Evolutionary conservation across 202 grass and related monocot genomes (phyloP), one percentile per base, ranked within the genome.

Genomic region (Zizania palustris): DNA sequence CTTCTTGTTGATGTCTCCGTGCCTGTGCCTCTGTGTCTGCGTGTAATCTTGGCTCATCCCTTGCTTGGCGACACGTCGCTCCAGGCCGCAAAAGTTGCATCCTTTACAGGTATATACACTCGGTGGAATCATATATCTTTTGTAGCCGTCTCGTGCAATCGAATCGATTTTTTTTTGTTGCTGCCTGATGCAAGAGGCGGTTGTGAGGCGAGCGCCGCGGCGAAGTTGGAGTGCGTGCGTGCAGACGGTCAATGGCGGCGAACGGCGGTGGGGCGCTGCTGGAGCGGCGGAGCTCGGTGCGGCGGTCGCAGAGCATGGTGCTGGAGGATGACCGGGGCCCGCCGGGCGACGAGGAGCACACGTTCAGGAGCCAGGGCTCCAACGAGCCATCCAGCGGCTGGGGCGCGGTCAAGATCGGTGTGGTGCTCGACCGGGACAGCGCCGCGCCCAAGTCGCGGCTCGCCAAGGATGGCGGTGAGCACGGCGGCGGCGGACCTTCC

Each of bases 241-340:
- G 28, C 28, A 28, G 28, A 28, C 51, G 61, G 3, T 62, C 2
- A 19, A 75, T 83, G 80, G 72, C 72, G 1, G 57, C 65, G 39
- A 83, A 21, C 74, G 72, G 76, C 74, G 72, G 75, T 43, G 71
- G 65, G 61, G 18, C 45, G 51, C 58, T 58, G 9, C 60, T 85
- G 50, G 82, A 85, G 44, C 72, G 77, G 71, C 81, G 86, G 76
- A 79, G 80, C 75, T 90, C 83, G 43, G 69, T 70, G 83, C 63
- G 71, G 53, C 76, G 84, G 60, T 45, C 80, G 66, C 66, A 41
- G 76, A 84, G 88, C 76, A 49, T 80, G 65, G 84, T 8, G 65
- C 9, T 21, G 75, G 80, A 90, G 75, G 75, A 85, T 18, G 46
- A 69, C 22, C 11, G 72, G 33, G 74, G 36, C 12, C 39, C 72